These are phyloP conservation scores for Arthonia radiata DNA, from an alignment of 495 filamentous ascomycete genomes.

Conservation along the genomic window DNA sequence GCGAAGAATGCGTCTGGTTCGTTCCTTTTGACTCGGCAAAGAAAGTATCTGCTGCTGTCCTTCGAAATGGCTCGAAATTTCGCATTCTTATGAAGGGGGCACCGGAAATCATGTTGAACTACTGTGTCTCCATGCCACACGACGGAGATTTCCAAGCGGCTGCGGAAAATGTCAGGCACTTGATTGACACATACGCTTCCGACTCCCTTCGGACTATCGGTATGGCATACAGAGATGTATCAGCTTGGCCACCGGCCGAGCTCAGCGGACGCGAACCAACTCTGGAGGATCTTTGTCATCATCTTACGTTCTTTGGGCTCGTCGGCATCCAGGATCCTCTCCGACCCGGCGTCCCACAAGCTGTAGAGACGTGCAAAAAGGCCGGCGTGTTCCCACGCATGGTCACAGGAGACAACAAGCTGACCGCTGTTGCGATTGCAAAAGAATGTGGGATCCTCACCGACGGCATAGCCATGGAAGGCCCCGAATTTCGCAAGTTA, in stretches of 20 bases:
- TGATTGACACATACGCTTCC: constrained; percentile 55
- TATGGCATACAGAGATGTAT: constrained; percentile 68
- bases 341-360: constrained; percentile 37
- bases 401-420: constrained; percentile 76
- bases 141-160: constrained; percentile 18
- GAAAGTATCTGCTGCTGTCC: constrained; percentile 44
- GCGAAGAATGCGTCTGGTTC: constrained; percentile 33
- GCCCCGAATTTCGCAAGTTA: constrained; percentile 53
- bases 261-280: no score
- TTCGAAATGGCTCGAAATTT: constrained; percentile 27
- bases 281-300: no score
- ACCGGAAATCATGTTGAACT: constrained; percentile 39
- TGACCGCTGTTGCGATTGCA: constrained; percentile 71
- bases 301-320: constrained; percentile 34
- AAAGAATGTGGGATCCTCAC: constrained; percentile 62
- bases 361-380: constrained; percentile 45
- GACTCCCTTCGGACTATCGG: constrained; percentile 73
- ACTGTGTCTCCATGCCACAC: constrained; percentile 49
- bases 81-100: constrained; percentile 45
- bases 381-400: constrained; percentile 73
- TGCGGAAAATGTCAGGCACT: constrained; percentile 22
- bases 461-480: constrained; percentile 63
- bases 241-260: constrained; percentile 75
- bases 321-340: constrained; percentile 21
- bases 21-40: constrained; percentile 43